These are phyloP conservation scores for Alternaria gansuensis DNA, from an alignment of 2,329 filamentous ascomycete genomes.

Conservation along the genomic window DNA sequence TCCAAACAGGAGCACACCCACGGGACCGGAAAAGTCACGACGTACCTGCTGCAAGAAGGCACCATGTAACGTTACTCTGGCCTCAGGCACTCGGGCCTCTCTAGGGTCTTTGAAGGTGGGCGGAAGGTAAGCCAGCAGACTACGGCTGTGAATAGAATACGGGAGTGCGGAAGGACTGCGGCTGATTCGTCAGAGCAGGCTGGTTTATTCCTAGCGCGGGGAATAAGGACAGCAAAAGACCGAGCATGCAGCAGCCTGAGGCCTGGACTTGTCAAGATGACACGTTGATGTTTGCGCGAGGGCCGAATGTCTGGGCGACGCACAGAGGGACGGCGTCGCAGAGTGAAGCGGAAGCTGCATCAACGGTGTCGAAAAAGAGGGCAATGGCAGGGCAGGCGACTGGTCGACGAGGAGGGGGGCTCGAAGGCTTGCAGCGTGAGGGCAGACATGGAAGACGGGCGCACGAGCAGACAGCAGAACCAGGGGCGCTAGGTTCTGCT, in stretches of 20 bases:
- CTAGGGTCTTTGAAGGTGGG: slow-evolving; percentile 1
- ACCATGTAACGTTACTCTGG: slow-evolving; percentile 29
- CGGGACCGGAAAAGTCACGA: slow-evolving; percentile 6
- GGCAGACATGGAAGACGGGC: not conserved
- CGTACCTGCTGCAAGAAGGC: not conserved
- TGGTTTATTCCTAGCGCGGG: slow-evolving; percentile 14
- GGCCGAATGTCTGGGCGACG: not conserved
- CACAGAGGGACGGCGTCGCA: slow-evolving; percentile 2
- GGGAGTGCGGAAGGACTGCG: slow-evolving; percentile 10
- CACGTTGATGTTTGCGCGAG: slow-evolving; percentile 17
- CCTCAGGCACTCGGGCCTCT: not conserved
- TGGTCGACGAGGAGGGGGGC: not conserved
- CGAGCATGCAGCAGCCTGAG: slow-evolving; percentile 16
- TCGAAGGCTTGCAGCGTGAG: slow-evolving; percentile 1
- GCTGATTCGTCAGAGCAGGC: slow-evolving; percentile 19
- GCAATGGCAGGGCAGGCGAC: slow-evolving; percentile 1
- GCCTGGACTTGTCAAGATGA: slow-evolving; percentile 20
- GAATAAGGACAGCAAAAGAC: slow-evolving; percentile 21
- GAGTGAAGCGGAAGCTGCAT: slow-evolving; percentile 13
- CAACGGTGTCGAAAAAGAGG: slow-evolving; percentile 5
- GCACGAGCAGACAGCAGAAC: slow-evolving; percentile 5
- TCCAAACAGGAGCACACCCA: slow-evolving; percentile 10
- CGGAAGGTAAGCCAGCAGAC: slow-evolving; percentile 9
- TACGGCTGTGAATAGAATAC: slow-evolving; percentile 3
- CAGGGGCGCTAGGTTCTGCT: slow-evolving; percentile 14